A percentile compares a stretch with the other conserved stretches of the same genome.
phyloP scores from a whole-genome alignment of 2,329 filamentous ascomycete genomes.

The Neophaeococcomyces mojaviensis region DNA sequence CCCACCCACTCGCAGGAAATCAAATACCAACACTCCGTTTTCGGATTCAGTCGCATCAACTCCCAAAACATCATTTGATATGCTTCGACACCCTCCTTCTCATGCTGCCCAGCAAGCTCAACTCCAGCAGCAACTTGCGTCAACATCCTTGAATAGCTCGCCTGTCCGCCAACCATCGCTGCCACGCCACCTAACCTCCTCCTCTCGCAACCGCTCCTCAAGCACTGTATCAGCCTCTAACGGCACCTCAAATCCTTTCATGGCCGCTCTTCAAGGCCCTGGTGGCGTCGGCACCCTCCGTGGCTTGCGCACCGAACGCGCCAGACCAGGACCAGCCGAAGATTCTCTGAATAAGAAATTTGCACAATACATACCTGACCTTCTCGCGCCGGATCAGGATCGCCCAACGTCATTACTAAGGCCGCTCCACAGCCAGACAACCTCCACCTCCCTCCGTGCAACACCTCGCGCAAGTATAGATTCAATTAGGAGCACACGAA shows the following conservation, averaged over 20 bases:
- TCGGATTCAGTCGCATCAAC: slow-evolving; percentile 50
- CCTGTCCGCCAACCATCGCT: slow-evolving; percentile 29
- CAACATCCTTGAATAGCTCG: slow-evolving; percentile 27
- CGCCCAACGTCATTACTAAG: slow-evolving; percentile 27
- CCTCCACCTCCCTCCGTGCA: slow-evolving; percentile 24
- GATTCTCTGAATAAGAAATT: slow-evolving; percentile 81
- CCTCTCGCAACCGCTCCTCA: slow-evolving; percentile 22
- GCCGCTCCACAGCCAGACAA: slow-evolving; percentile 12
- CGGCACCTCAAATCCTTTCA: slow-evolving; percentile 31
- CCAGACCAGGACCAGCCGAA: slow-evolving; percentile 61
- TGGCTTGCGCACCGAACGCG: slow-evolving; percentile 51
- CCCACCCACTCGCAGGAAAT: slow-evolving; percentile 83
- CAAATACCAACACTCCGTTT: slow-evolving; percentile 44
- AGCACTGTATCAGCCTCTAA: slow-evolving; percentile 14
- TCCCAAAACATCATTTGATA: slow-evolving; percentile 22
- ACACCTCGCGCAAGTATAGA: slow-evolving; percentile 36
- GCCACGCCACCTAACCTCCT: slow-evolving; percentile 20
- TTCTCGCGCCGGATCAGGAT: slow-evolving; percentile 45
- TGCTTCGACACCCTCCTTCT: slow-evolving; percentile 24
- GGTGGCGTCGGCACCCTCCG: slow-evolving; percentile 81
- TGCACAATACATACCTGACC: slow-evolving; percentile 70
- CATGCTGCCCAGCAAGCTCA: slow-evolving; percentile 22
- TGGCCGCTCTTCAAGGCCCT: slow-evolving; percentile 67
- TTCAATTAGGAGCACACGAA: slow-evolving; percentile 39
- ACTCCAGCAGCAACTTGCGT: slow-evolving; percentile 16